Evolutionary conservation across 1,139 yeast species (phyloP).

Genomic region (Nakaseomyces nivariensis): DNA sequence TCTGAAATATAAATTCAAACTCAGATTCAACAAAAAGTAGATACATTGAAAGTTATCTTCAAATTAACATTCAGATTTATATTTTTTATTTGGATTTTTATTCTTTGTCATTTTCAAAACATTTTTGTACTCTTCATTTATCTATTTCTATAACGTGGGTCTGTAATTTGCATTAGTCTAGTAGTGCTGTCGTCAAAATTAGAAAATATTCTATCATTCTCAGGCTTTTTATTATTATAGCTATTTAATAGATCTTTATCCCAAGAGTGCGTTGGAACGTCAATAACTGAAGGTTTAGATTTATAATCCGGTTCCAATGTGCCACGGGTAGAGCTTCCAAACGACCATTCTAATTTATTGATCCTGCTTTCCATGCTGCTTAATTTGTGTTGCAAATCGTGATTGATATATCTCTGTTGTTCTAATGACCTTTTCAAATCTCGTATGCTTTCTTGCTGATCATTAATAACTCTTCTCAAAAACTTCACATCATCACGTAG

Average conservation of each 20-base stretch:
- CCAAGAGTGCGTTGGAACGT: background rate
- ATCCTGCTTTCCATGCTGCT: background rate
- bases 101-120: background rate
- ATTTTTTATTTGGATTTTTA: background rate
- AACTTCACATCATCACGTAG: background rate
- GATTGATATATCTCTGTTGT: background rate
- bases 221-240: background rate
- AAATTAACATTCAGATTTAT: background rate
- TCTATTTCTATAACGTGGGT: constrained; percentile 1
- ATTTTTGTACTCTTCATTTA: background rate
- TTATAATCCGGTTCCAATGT: background rate
- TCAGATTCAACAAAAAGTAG: constrained; percentile 28
- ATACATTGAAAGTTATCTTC: too few species aligned
- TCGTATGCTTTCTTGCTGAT: constrained; percentile 1
- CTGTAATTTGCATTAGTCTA: constrained; percentile 9
- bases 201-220: background rate
- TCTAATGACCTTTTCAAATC: background rate
- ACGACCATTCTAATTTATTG: background rate
- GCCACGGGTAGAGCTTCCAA: background rate
- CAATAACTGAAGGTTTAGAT: background rate
- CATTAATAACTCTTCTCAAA: background rate
- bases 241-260: background rate
- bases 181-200: constrained; percentile 18
- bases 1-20: constrained; percentile 31
- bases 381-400: background rate